Evolutionary conservation across 768 basidiomycete species (phyloP), one percentile per base, ranked within the genome.

Genomic region (Pisolithus albus): DNA sequence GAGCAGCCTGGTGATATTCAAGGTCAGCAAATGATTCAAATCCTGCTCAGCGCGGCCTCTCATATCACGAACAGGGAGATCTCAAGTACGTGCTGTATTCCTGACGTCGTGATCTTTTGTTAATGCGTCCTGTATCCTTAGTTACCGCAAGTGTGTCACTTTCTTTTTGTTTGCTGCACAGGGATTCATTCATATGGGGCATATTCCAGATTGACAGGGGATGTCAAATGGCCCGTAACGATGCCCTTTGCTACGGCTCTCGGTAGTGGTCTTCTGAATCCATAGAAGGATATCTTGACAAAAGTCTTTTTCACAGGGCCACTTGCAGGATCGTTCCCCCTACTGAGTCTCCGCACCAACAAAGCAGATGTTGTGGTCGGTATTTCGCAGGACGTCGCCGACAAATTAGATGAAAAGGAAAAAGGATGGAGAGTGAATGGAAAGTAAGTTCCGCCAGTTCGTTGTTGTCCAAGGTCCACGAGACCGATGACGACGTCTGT

Each of bases 311-410:
- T 23, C 26, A 47, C 57, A 84, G 90, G 92, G 5, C 88, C 89
- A 3, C 69, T 97, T 9, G 80, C 81, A 0, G 87, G 88, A 1
- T 72, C 83, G 8, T 88, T 95, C 70, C 86, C 88, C 0, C 63
- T 96, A 7, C 70, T 97, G 23, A 91, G 89, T 61, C 70, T 97
- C 52, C 79, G 95, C 16, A 98, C 95, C 1, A 91, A 87, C 74
- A 99, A 99, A 66, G 95, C 95, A 0, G 93, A 97, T 61, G 92
- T 96, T 2, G 87, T 84, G 6, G 91, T 90, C 23, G 95, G 92
- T 0, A 75, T 99, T 39, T 13, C 56, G 16, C 74, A 81, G 56
- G 84, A 83, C 0, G 69, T 82, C 1, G 90, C 81, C 0, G 84
- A 87, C 53, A 70, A 75, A 47, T 69, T 94, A 3, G 87, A 92